Percentiles rank a stretch among this genome's conserved stretches.
Conservation (phyloP, 1,284 basidiomycete species). For the Rhizopogon hawkerae region DNA sequence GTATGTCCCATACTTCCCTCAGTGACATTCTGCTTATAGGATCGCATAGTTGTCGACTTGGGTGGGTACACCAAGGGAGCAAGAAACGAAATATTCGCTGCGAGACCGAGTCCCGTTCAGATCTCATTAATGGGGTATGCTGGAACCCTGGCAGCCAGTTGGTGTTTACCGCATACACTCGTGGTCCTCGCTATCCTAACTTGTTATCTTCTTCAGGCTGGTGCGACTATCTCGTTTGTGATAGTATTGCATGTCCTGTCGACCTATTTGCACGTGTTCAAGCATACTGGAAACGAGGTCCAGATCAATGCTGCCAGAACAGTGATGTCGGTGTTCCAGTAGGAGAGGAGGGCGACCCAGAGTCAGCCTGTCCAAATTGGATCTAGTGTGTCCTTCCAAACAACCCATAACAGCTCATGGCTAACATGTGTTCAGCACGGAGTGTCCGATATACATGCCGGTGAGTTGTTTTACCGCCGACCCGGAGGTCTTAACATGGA, state of each 20-base stretch:
- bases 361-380: constrained; percentile 39
- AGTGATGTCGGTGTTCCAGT: constrained; percentile 28
- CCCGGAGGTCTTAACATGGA: background rate
- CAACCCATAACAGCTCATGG: constrained; percentile 9
- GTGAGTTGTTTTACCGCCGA: constrained; percentile 16
- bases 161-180: background rate
- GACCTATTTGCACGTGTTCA: constrained; percentile 33
- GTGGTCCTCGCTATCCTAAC: background rate
- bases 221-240: constrained; percentile 57
- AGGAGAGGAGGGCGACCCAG: constrained; percentile 45
- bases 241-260: constrained; percentile 40
- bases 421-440: constrained; percentile 23
- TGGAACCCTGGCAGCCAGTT: constrained; percentile 45
- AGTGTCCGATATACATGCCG: constrained; percentile 48
- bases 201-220: constrained; percentile 30
- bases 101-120: constrained; percentile 49
- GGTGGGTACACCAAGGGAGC: constrained; percentile 64
- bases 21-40: constrained; percentile 5
- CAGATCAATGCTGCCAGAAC: constrained; percentile 6
- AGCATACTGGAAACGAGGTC: constrained; percentile 7
- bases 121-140: constrained; percentile 54
- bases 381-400: constrained; percentile 38
- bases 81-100: constrained; percentile 55
- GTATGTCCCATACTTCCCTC: constrained; percentile 22
- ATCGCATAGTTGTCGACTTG: constrained; percentile 39